These are phyloP conservation scores for Proliferodiscus dingleyae DNA, from an alignment of 2,329 filamentous ascomycete genomes.

Conservation along the genomic window DNA sequence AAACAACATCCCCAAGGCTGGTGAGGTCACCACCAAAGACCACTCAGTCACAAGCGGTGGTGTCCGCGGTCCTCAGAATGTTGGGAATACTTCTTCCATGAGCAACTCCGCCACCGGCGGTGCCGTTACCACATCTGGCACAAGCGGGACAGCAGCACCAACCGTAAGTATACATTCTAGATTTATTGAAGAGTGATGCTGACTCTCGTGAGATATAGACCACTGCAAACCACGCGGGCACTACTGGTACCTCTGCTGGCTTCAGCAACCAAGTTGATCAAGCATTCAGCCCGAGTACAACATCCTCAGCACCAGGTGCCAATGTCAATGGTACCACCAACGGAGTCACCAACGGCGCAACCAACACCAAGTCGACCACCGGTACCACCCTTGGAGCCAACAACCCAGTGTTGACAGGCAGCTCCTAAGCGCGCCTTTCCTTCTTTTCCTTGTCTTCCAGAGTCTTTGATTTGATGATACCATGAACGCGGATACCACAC, in stretches of 20 bases:
- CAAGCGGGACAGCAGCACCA: too few relatives aligned
- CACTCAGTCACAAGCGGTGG: constrained; percentile 25
- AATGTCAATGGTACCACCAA: too few relatives aligned
- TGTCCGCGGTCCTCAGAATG: constrained; percentile 24
- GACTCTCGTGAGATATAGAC: too few relatives aligned
- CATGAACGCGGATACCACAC: constrained; percentile 5
- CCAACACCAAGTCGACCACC: constrained; percentile 7
- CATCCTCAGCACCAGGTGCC: background rate
- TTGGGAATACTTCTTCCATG: constrained; percentile 18
- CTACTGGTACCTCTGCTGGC: constrained; percentile 37
- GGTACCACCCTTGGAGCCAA: constrained; percentile 21
- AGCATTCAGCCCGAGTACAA: constrained; percentile 18
- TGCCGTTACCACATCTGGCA: too few relatives aligned
- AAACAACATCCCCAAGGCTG: constrained; percentile 58
- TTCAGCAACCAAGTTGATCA: constrained; percentile 28
- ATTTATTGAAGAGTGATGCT: too few relatives aligned
- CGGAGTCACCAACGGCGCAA: constrained; percentile 1
- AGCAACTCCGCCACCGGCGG: constrained; percentile 31
- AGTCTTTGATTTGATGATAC: constrained; percentile 8
- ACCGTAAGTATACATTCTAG: too few relatives aligned
- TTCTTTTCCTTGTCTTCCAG: background rate
- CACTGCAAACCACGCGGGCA: too few relatives aligned
- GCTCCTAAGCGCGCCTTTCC: constrained; percentile 4
- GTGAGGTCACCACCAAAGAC: constrained; percentile 50
- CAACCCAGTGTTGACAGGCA: constrained; percentile 23